A percentile compares a stretch with the other conserved stretches of the same genome.
These are phyloP conservation scores for Paecilomyces dactylethromorphus DNA, from an alignment of 2,329 filamentous ascomycete species.

Conservation along the genomic window DNA sequence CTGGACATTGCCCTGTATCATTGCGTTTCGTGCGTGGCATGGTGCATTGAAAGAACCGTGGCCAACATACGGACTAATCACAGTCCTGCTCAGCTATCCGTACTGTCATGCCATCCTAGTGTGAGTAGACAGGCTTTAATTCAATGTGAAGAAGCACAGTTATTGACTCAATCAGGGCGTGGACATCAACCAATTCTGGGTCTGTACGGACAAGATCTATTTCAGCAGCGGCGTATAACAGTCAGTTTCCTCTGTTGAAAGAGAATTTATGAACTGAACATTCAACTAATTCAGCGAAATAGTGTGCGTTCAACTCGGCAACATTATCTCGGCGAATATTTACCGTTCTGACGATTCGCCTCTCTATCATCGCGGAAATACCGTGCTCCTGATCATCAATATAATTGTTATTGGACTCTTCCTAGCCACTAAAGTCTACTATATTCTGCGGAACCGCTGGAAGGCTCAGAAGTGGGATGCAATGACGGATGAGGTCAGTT, in stretches of 20 bases:
- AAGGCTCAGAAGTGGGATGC: slow-evolving; percentile 32
- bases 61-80: slow-evolving; percentile 47
- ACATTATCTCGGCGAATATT: slow-evolving; percentile 36
- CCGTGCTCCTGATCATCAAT: slow-evolving; percentile 44
- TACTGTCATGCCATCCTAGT: slow-evolving; percentile 57
- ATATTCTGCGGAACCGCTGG: slow-evolving; percentile 23
- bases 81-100: slow-evolving; percentile 46
- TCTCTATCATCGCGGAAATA: slow-evolving; percentile 49
- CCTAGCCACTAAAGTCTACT: slow-evolving; percentile 26
- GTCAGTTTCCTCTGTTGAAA: slow-evolving; percentile 15
- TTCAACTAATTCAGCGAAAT: slow-evolving; percentile 7
- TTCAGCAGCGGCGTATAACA: slow-evolving; percentile 56
- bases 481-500: slow-evolving; percentile 27
- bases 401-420: slow-evolving; percentile 42
- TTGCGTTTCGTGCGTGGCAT: slow-evolving; percentile 44
- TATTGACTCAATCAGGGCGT: slow-evolving; percentile 25
- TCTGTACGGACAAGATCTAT: slow-evolving; percentile 57
- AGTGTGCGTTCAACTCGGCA: slow-evolving; percentile 25
- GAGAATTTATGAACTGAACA: background rate
- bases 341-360: slow-evolving; percentile 47
- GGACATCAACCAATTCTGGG: slow-evolving; percentile 58
- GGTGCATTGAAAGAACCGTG: slow-evolving; percentile 39
- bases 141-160: background rate
- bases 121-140: background rate
- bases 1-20: slow-evolving; percentile 56